phyloP scores from a whole-genome alignment of 176 grass and related monocot species.

The Stipa capillata region DNA sequence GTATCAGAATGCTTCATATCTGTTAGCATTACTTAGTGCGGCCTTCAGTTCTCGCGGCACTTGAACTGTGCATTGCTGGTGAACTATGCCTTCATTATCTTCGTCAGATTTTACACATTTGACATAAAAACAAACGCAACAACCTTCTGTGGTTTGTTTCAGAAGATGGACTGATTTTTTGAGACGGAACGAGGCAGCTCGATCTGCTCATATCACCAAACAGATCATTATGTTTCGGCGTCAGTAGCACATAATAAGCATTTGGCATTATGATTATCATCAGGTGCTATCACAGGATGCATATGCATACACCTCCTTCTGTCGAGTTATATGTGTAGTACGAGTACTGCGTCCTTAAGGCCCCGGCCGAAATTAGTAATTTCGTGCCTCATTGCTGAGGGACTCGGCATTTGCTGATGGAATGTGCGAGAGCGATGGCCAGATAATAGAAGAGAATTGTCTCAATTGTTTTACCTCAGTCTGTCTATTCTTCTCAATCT shows the following conservation, averaged over 20 bases:
- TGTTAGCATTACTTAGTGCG: neutral
- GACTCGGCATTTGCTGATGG: neutral
- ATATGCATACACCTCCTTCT: neutral
- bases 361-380: neutral
- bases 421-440: neutral
- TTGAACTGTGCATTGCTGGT: no score
- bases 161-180: no score
- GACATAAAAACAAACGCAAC: no score
- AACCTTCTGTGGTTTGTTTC: no score
- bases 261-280: conserved; percentile 33
- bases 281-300: conserved; percentile 10
- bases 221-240: conserved; percentile 11
- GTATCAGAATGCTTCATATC: neutral
- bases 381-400: neutral
- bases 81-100: no score
- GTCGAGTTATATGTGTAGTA: neutral
- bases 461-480: no score
- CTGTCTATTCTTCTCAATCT: no score
- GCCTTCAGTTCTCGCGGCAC: no score
- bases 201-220: conserved; percentile 5
- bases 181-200: no score
- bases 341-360: neutral
- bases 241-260: neutral
- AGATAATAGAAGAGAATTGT: no score
- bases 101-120: no score